Conservation (phyloP, 2,329 filamentous ascomycete species). For the Cordyceps javanica region DNA sequence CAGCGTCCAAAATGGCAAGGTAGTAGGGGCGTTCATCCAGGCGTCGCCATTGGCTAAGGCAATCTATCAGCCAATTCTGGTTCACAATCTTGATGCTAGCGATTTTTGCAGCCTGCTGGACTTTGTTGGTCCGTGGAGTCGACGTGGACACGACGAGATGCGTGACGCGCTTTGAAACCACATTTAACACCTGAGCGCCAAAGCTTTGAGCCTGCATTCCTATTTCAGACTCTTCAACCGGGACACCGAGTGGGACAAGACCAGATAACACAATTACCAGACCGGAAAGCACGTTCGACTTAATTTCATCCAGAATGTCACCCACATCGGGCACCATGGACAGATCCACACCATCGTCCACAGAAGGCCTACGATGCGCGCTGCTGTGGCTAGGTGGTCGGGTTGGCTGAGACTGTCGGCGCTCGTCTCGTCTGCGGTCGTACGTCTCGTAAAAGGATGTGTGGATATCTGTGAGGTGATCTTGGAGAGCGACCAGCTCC, state of each 20-base stretch:
- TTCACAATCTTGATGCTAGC: constrained; percentile 84
- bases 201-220: constrained; percentile 82
- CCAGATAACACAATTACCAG: constrained; percentile 84
- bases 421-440: constrained; percentile 45
- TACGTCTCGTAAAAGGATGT: constrained; percentile 77
- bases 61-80: constrained; percentile 82
- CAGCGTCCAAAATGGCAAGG: constrained; percentile 67
- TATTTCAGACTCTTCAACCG: constrained; percentile 77
- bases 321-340: constrained; percentile 74
- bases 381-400: constrained; percentile 29
- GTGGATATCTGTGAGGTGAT: constrained; percentile 71
- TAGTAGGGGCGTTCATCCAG: constrained; percentile 74
- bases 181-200: constrained; percentile 59
- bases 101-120: constrained; percentile 76
- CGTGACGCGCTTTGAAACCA: constrained; percentile 58
- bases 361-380: constrained; percentile 23
- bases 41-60: constrained; percentile 74
- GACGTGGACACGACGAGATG: constrained; percentile 68
- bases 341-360: constrained; percentile 39
- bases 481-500: constrained; percentile 71
- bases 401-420: constrained; percentile 29
- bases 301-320: constrained; percentile 74
- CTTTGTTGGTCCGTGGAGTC: constrained; percentile 79
- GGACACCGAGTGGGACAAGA: constrained; percentile 74
- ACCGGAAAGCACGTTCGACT: constrained; percentile 66